Percentiles rank a stretch among this genome's conserved stretches.
Conservation (phyloP, 2,329 filamentous ascomycete species). For the Clarireedia homoeocarpa region DNA sequence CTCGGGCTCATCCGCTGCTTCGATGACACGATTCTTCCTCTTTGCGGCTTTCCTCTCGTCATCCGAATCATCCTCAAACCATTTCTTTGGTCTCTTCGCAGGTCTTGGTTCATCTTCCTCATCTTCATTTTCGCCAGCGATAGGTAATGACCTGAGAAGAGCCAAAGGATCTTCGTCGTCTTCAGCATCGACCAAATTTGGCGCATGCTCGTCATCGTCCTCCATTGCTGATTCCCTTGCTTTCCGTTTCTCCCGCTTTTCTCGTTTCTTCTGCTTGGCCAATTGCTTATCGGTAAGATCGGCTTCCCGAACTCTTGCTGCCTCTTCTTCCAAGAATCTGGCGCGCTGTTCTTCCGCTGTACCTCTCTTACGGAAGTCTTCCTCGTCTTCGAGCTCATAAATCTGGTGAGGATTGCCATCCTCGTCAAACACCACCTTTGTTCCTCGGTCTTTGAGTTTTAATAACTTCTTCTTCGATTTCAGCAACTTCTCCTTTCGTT, state of each 20-base stretch:
- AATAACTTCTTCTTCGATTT: slow-evolving; percentile 90
- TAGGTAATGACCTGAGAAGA: slow-evolving; percentile 49
- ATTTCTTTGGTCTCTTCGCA: slow-evolving; percentile 65
- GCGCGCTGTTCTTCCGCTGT: slow-evolving; percentile 67
- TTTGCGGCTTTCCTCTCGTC: slow-evolving; percentile 36
- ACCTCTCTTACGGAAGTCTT: slow-evolving; percentile 68
- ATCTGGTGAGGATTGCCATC: slow-evolving; percentile 77
- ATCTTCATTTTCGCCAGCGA: slow-evolving; percentile 40
- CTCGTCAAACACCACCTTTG: slow-evolving; percentile 85
- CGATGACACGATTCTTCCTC: slow-evolving; percentile 47
- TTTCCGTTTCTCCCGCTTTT: slow-evolving; percentile 60
- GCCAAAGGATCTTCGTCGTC: slow-evolving; percentile 48
- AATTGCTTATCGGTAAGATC: slow-evolving; percentile 78
- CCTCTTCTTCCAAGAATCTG: slow-evolving; percentile 71
- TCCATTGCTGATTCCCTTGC: slow-evolving; percentile 51
- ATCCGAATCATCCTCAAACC: slow-evolving; percentile 63
- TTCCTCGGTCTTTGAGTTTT: slow-evolving; percentile 81
- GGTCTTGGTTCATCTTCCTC: slow-evolving; percentile 42
- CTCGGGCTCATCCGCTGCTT: slow-evolving; percentile 61
- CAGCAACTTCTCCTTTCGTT: slow-evolving; percentile 90
- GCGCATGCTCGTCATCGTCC: slow-evolving; percentile 26
- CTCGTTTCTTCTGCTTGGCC: slow-evolving; percentile 68
- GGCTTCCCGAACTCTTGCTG: slow-evolving; percentile 60
- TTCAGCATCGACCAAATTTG: slow-evolving; percentile 28
- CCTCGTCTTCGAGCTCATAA: slow-evolving; percentile 84